Percentiles rank a stretch among this genome's conserved stretches.
Conservation (phyloP, 805 yeast species). For the Brettanomyces sp. region DNA sequence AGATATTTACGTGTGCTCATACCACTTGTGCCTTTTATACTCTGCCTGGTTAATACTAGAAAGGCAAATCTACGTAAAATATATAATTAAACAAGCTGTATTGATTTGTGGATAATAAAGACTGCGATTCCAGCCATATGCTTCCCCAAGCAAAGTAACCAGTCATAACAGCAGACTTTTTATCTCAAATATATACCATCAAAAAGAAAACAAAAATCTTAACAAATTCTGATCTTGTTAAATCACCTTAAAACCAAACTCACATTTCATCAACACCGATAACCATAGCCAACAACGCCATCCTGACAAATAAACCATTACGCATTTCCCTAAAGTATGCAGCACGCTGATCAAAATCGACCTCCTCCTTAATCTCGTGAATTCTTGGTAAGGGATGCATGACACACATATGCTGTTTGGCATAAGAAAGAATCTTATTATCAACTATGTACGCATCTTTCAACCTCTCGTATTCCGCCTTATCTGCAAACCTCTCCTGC, state of each 20-base stretch:
- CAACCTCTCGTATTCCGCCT: slow-evolving; percentile 71
- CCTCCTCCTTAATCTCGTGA: slow-evolving; percentile 94
- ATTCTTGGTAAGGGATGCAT: slow-evolving; percentile 99
- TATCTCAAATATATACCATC: too few species aligned
- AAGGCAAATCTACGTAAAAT: too few species aligned
- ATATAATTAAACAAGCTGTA: too few species aligned
- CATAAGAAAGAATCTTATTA: slow-evolving; percentile 80
- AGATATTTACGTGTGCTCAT: too few species aligned
- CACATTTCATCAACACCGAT: slow-evolving; percentile 64
- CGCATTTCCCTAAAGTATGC: slow-evolving; percentile 99
- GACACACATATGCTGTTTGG: slow-evolving; percentile 97
- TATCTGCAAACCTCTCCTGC: slow-evolving; percentile 83
- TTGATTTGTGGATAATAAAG: background rate
- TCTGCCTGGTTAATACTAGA: too few species aligned
- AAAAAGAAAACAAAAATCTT: too few species aligned
- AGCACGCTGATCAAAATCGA: slow-evolving; percentile 98
- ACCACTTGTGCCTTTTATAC: too few species aligned
- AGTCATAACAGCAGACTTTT: too few species aligned
- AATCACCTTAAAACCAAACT: too few species aligned
- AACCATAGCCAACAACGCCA: slow-evolving; percentile 98
- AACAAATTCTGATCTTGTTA: too few species aligned
- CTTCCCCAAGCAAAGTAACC: background rate
- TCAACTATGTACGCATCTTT: slow-evolving; percentile 90
- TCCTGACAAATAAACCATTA: slow-evolving; percentile 94
- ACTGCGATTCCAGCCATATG: background rate